phyloP scores from a whole-genome alignment of 352 stramenopile species.

The Globisporangium spinosum region DNA sequence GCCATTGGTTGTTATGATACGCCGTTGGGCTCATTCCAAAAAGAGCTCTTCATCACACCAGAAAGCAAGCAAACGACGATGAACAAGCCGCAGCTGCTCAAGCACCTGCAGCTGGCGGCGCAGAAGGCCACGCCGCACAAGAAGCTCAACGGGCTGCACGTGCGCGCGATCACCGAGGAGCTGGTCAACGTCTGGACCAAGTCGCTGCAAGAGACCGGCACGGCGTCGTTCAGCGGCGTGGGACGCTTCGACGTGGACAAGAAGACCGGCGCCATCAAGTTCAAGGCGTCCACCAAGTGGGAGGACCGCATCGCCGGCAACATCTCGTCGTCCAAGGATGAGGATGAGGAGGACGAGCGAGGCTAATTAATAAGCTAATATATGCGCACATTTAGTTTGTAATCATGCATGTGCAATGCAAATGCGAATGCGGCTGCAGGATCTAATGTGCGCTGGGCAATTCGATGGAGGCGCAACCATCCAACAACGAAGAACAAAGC shows the following conservation, averaged over 20 bases:
- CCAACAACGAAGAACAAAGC: background rate
- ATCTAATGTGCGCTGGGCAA: too few relatives aligned
- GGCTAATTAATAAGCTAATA: background rate
- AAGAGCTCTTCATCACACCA: background rate
- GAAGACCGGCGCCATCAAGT: constrained; percentile 44
- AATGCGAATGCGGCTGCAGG: too few relatives aligned
- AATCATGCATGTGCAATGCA: too few relatives aligned
- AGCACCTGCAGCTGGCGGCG: constrained; percentile 40
- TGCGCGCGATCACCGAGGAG: constrained; percentile 40
- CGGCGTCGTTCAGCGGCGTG: constrained; percentile 32
- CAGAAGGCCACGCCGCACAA: constrained; percentile 34
- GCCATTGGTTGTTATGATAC: background rate
- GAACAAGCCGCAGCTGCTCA: constrained; percentile 47
- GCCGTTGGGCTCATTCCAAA: background rate
- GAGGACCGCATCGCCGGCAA: constrained; percentile 38
- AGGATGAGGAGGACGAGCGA: constrained; percentile 10
- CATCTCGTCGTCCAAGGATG: constrained; percentile 29
- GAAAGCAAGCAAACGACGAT: constrained; percentile 12
- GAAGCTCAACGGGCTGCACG: constrained; percentile 39
- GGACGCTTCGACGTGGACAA: constrained; percentile 46
- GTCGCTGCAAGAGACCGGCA: constrained; percentile 42
- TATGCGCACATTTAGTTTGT: background rate
- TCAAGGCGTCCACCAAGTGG: constrained; percentile 34
- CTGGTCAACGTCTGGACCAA: constrained; percentile 36
- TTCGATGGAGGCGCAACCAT: too few relatives aligned